Evolutionary conservation across 2,329 filamentous ascomycete genomes (phyloP).

Genomic region (Neospermospora avenae): DNA sequence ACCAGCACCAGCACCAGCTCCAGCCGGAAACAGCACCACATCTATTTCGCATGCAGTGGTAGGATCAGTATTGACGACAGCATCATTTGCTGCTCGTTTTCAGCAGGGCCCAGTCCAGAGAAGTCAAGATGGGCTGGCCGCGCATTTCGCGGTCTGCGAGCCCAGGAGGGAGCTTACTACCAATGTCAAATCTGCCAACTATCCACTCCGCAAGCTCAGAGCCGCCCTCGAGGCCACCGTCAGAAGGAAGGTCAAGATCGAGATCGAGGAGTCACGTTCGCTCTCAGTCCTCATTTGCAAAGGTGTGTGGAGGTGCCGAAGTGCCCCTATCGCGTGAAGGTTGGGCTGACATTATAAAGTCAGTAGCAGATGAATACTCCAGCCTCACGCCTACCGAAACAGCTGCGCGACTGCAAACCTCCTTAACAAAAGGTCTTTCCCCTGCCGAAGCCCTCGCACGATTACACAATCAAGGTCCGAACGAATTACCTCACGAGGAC

Average conservation of each 20-base stretch:
- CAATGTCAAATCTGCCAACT: conserved; percentile 31
- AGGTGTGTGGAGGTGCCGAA: conserved; percentile 24
- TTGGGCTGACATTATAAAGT: conserved; percentile 27
- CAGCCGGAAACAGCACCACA: too few relatives aligned
- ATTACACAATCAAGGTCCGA: conserved; percentile 77
- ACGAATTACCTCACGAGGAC: conserved; percentile 91
- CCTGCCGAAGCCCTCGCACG: conserved; percentile 77
- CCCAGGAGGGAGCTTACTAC: conserved; percentile 29
- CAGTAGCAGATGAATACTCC: conserved; percentile 55
- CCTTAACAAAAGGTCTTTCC: conserved; percentile 76
- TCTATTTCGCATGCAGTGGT: conserved; percentile 32
- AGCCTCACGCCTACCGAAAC: conserved; percentile 75
- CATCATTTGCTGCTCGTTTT: conserved; percentile 34
- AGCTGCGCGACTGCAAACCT: conserved; percentile 74
- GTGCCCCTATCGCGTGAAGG: neutral
- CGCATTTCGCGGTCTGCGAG: conserved; percentile 31
- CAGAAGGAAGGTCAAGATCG: conserved; percentile 26
- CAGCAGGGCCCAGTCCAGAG: conserved; percentile 6
- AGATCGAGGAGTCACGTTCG: conserved; percentile 29
- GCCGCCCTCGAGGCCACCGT: conserved; percentile 24
- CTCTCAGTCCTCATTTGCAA: conserved; percentile 34
- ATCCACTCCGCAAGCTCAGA: conserved; percentile 26
- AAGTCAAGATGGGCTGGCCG: conserved; percentile 33
- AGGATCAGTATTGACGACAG: conserved; percentile 30
- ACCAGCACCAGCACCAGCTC: neutral